These are phyloP conservation scores for Helichrysum umbraculigerum DNA, from an alignment of 129 eudicot genomes.

Conservation along the genomic window DNA sequence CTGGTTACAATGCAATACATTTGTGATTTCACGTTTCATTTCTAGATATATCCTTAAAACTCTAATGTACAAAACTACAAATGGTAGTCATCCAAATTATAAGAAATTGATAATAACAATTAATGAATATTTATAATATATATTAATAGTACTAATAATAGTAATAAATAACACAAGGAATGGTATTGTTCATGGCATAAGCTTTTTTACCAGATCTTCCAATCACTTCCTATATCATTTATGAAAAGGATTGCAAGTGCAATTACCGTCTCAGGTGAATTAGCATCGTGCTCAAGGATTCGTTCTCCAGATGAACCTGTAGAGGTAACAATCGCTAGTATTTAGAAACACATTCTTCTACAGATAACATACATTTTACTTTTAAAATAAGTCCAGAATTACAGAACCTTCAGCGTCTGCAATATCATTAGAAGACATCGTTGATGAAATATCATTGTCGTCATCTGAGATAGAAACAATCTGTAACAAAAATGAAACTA, in stretches of 20 bases:
- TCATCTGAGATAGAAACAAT: conserved; percentile 52
- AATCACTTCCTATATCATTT: conserved; percentile 2
- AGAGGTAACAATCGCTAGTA: conserved; percentile 18
- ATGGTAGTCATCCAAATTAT: background rate
- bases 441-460: conserved; percentile 30
- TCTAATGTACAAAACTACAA: background rate
- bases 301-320: conserved; percentile 40
- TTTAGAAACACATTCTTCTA: conserved; percentile 19
- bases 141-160: background rate
- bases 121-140: too few species aligned
- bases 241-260: background rate
- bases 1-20: background rate
- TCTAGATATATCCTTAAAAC: background rate
- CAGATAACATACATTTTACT: conserved; percentile 10
- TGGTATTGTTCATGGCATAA: background rate
- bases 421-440: conserved; percentile 31
- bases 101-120: too few species aligned
- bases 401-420: conserved; percentile 51
- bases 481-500: conserved; percentile 41
- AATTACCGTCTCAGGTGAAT: conserved; percentile 39
- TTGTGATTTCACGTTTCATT: background rate
- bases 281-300: conserved; percentile 19
- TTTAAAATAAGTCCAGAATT: background rate
- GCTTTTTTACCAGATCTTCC: conserved; percentile 13
- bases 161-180: background rate